Evolutionary conservation across 2,329 filamentous ascomycete species (phyloP), one percentile per base, ranked within the genome.

Genomic region (Colletotrichum tamarilloi): DNA sequence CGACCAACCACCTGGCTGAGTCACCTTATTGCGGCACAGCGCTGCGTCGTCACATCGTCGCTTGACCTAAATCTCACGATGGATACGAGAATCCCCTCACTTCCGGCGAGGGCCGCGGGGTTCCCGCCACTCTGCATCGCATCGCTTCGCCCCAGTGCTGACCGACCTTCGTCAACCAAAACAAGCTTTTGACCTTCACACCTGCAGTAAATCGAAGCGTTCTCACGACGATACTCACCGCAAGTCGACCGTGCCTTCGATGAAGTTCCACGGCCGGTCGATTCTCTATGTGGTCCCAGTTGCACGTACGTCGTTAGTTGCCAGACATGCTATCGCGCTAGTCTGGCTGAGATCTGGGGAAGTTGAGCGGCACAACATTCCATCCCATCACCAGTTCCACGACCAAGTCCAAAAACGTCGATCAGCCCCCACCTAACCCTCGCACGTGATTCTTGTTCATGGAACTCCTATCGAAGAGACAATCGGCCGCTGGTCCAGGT

Each of bases 31-130:
- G 57, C 49, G 52, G 38, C 62, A 65, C 14, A 59, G 24, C 28
- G 42, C 67, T 22, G 56, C 67, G 52, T 64, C 22, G 55, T 62
- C 28, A 28, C 62, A 65, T 70, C 67, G 67, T 66, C 67, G 52
- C 42, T 59, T 53, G 53, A 66, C 49, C 56, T 46, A 32, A 56
- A 32, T 56, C 46, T 56, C 46, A 71, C 56, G n/a, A 71, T 71
- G 62, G 32, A 67, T 71, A 67, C 62, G 68, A 71, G 56, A 4
- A 26, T 12, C 62, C 8, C 53, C 35, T 42, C 55, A 22, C n/a
- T 19, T 55, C 62, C 22, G 53, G 38, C 28, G 60, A 42, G 42
- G 38, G n/a, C 55, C 30, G 67, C 62, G 67, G 67, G 67, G 67
- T 67, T 60, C n/a, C 42, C 62, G 32, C 42, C 42, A 49, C 42